Conservation (phyloP, 768 basidiomycete species). For the Agaricus sinodeliciosus region DNA sequence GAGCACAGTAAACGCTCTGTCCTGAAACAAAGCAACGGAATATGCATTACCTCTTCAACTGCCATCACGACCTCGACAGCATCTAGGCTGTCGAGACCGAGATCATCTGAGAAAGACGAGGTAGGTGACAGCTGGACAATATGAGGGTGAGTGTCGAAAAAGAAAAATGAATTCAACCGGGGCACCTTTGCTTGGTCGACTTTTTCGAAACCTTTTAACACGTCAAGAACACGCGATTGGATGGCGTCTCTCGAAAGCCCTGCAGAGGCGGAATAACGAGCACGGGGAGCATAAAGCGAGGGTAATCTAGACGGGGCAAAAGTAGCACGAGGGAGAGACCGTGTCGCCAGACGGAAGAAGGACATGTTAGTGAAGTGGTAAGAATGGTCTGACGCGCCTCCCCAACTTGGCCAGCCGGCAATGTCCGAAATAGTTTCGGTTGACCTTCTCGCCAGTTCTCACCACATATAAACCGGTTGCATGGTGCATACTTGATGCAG, state of each 20-base stretch:
- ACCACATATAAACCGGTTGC: too few relatives aligned
- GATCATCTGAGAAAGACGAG: constrained; percentile 71
- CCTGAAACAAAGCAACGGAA: constrained; percentile 5
- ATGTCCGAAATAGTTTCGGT: constrained; percentile 3
- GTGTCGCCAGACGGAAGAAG: constrained; percentile 45
- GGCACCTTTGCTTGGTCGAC: constrained; percentile 68
- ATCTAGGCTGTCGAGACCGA: constrained; percentile 93
- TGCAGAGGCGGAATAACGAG: constrained; percentile 59
- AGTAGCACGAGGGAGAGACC: constrained; percentile 37
- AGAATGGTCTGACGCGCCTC: constrained; percentile 4
- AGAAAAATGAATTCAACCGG: background rate
- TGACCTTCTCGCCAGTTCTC: background rate
- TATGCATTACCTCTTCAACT: constrained; percentile 71
- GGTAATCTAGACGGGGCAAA: constrained; percentile 28
- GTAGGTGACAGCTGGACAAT: constrained; percentile 51
- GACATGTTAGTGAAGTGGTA: constrained; percentile 35
- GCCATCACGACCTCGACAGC: constrained; percentile 99
- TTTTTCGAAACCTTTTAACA: constrained; percentile 87
- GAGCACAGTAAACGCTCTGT: background rate
- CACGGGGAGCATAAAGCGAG: constrained; percentile 34
- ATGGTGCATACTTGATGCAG: too few relatives aligned
- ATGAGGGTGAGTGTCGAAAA: background rate
- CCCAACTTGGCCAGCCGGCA: constrained; percentile 8
- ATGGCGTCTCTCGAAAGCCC: constrained; percentile 65
- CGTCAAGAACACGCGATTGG: constrained; percentile 69